A percentile compares a stretch with the other conserved stretches of the same genome.
Conservation (phyloP, 208 protist genomes). For the Leishmania lainsoni region DNA sequence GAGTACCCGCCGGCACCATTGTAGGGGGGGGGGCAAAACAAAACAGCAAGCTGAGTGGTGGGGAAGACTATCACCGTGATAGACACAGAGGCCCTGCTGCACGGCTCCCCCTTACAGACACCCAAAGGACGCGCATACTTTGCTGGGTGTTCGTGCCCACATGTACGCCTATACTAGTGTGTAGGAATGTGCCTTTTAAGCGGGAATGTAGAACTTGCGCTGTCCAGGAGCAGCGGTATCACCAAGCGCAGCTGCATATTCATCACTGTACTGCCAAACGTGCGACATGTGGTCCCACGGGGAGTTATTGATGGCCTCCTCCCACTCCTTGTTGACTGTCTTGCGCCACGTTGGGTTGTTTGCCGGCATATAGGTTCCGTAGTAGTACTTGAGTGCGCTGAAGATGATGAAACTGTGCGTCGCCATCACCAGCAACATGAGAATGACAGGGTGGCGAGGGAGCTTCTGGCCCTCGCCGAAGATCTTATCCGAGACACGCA, state of each 20-base stretch:
- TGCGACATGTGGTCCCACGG: conserved; percentile 92
- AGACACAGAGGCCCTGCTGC: not conserved
- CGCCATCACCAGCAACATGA: conserved; percentile 42
- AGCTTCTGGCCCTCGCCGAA: conserved; percentile 86
- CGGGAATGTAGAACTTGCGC: conserved; percentile 78
- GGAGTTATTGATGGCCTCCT: conserved; percentile 91
- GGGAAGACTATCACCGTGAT: not conserved
- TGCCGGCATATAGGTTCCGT: conserved; percentile 69
- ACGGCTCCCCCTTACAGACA: not conserved
- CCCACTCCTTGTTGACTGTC: conserved; percentile 91
- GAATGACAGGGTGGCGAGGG: conserved; percentile 52
- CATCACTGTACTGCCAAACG: conserved; percentile 88
- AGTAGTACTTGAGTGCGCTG: conserved; percentile 70
- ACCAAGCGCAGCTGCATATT: conserved; percentile 72
- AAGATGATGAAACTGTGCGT: conserved; percentile 53
- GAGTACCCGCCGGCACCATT: not conserved
- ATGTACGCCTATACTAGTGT: not conserved
- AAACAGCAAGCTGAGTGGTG: not conserved
- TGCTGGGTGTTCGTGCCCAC: not conserved
- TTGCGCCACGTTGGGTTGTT: conserved; percentile 91
- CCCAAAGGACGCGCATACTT: not conserved
- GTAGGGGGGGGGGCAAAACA: no score
- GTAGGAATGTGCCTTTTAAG: not conserved
- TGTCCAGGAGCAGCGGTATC: conserved; percentile 61
- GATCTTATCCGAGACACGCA: conserved; percentile 82